Evolutionary conservation across 2,329 filamentous ascomycete genomes (phyloP), one percentile per base, ranked within the genome.

Genomic region (Exophiala xenobiotica): DNA sequence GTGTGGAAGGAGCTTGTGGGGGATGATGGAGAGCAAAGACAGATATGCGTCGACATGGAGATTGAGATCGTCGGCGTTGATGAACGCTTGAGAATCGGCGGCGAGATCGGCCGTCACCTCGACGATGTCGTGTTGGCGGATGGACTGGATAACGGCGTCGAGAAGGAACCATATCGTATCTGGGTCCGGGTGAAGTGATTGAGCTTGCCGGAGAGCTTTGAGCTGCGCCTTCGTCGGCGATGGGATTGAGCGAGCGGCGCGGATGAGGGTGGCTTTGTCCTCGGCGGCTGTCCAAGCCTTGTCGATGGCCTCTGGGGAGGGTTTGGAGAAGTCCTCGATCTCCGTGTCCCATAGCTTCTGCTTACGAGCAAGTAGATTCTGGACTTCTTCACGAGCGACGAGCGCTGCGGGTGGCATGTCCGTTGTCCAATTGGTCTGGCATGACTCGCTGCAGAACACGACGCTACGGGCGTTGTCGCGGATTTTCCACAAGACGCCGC

Each of bases 401-500:
- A 46, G 22, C 12, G 29, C 41, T 2, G 39, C 19, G 3, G 23
- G 22, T 18, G 41, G 43, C 19, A 47, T 38, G 14, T 31, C 18
- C 1, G 16, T 14, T 5, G 18, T 22, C 54, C 54, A 57, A 9
- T 14, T 2, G 16, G 35, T 31, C n/a, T 41, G 39, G 39, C 54
- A 57, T 12, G 31, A 12, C 3, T 37, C 38, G 12, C 35, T 31
- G 38, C 54, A 57, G 39, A 57, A 57, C n/a, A 42, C 47, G n/a
- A 45, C 22, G 3, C 38, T 47, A 6, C 29, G 23, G 5, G 46
- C 16, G 12, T 33, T 11, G 14, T 45, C 40, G 4, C 54, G 51
- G 18, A 46, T 39, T 27, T 57, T 57, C 54, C 54, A 57, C 20
- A 51, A 24, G 9, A 52, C 23, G 14, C 54, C 54, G 20, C 54